Base-by-base conservation (phyloP, 768 basidiomycete genomes). In the Trametes elegans region DNA sequence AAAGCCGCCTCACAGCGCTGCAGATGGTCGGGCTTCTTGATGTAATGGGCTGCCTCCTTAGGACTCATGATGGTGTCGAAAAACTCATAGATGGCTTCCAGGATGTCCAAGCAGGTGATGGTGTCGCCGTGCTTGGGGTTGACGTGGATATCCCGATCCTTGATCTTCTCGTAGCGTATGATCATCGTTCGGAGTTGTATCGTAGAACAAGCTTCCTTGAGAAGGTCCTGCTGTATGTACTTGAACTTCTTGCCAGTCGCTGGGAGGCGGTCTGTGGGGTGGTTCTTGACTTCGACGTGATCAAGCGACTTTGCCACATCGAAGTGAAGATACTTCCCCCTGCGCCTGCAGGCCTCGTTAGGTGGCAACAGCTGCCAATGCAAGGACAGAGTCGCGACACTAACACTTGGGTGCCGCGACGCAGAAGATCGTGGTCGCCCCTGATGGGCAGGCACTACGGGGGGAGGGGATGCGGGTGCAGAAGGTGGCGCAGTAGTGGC, bases 281-380 rank as follows among this genome's bases (percentile, higher is more conserved):
- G 57, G 35, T 57, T 39, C 23, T 27, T 27, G 23, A 63, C n/a
- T n/a, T 61, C 31, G 26, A 36, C 2, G 28, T 26, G 10, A n/a
- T n/a, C n/a, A n/a, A 49, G 21, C 26, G 43, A 50, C 46, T 57
- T 52, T 23, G 58, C 47, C 21, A 55, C 41, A 31, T 63, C 59
- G 46, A 57, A 63, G 27, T 50, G 39, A 11, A 63, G 5, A 40
- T 36, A 35, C 38, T 53, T 57, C 27, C 34, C 27, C 35, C 29
- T 16, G 28, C 14, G 23, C n/a, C 28, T 13, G 38, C 32, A 3
- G 29, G 50, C n/a, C 19, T n/a, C 29, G 29, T 24, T 19, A 32
- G 54, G 57, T 18, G 62, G 64, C 7, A 62, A 45, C 5, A 65
- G 40, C 40, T 60, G 62, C 64, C 64, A 65, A 32, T 65, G 64